Evolutionary conservation across 805 yeast genomes (phyloP).

Genomic region (Blastobotrys chiropterorum): DNA sequence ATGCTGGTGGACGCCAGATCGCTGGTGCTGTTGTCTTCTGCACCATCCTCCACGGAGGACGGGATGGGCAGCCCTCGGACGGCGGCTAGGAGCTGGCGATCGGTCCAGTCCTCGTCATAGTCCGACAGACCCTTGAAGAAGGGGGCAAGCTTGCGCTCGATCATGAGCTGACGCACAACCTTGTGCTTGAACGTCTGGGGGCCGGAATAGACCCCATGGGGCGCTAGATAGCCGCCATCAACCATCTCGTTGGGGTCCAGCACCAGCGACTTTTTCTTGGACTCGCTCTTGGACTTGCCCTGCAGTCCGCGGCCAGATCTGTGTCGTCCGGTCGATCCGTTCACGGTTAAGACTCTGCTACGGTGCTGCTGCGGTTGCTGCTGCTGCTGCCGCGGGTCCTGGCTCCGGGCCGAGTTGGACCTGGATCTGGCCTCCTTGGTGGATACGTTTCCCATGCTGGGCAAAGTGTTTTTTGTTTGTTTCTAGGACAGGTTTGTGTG

Average conservation of each 20-base stretch:
- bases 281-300: not conserved
- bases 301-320: not conserved
- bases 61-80: conserved; percentile 26
- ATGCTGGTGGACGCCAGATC: no score
- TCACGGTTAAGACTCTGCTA: not conserved
- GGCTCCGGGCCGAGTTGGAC: not conserved
- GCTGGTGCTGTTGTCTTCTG: no score
- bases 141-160: conserved; percentile 73
- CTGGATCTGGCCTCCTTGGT: conserved; percentile 22
- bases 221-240: conserved; percentile 92
- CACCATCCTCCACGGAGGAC: conserved; percentile 7
- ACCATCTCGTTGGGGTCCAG: conserved; percentile 50
- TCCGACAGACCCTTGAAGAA: conserved; percentile 87
- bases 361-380: not conserved
- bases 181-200: conserved; percentile 70
- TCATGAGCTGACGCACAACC: conserved; percentile 64
- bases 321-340: not conserved
- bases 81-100: conserved; percentile 52
- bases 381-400: not conserved
- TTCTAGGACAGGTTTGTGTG: no score
- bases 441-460: conserved; percentile 25
- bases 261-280: conserved; percentile 13
- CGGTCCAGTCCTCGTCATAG: conserved; percentile 64
- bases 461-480: no score
- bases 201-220: conserved; percentile 77